Evolutionary conservation across 2,329 filamentous ascomycete genomes (phyloP).

Genomic region (Lachnellula occidentalis): DNA sequence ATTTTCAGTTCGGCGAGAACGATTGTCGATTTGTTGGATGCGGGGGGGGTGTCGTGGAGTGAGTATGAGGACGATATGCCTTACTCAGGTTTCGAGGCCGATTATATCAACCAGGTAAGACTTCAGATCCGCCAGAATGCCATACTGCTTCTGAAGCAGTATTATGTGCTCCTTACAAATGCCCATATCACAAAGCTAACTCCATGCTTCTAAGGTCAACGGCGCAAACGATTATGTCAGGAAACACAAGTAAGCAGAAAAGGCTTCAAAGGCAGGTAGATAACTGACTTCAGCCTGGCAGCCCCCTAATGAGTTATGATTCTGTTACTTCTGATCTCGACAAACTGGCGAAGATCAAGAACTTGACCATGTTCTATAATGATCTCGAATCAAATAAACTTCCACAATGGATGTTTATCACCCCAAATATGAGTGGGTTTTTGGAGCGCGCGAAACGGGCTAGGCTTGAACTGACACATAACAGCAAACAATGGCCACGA

Average conservation of each 20-base stretch:
- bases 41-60: constrained; percentile 48
- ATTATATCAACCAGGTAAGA: constrained; percentile 58
- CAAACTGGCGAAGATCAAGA: constrained; percentile 66
- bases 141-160: too few species aligned
- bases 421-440: constrained; percentile 60
- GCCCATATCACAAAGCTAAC: too few species aligned
- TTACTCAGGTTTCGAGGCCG: constrained; percentile 65
- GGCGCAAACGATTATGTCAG: constrained; percentile 60
- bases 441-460: too few species aligned
- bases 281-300: background rate
- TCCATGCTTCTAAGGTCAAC: background rate
- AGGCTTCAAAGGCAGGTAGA: constrained; percentile 14
- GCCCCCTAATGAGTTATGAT: constrained; percentile 56
- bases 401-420: constrained; percentile 69
- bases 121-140: constrained; percentile 22
- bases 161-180: too few species aligned
- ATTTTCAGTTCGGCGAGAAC: constrained; percentile 53
- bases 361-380: constrained; percentile 60
- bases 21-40: constrained; percentile 45
- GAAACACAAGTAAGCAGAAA: constrained; percentile 60
- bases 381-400: constrained; percentile 60
- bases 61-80: constrained; percentile 74
- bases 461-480: background rate
- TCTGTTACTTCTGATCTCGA: constrained; percentile 52
- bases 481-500: constrained; percentile 69